Conservation (phyloP, 192 early-diverging fungal genomes). For the Physocladia obscura region DNA sequence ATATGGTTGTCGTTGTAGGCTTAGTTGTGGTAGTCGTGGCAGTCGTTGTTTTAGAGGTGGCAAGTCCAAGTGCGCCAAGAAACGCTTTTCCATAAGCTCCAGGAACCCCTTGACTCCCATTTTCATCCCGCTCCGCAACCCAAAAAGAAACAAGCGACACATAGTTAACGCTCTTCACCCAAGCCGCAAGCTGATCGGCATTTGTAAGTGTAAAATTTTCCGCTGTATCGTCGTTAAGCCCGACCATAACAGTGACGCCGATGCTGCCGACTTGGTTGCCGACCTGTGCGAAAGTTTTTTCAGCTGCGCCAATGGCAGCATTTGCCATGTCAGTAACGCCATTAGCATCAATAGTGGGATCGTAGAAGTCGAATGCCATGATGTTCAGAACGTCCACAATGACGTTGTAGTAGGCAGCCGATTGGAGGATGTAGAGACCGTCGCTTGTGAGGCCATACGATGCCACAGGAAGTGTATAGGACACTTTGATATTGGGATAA, state of each 20-base stretch:
- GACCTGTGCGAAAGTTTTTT: background rate
- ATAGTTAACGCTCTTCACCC: slow-evolving; percentile 18
- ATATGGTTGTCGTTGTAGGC: background rate
- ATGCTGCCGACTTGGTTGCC: slow-evolving; percentile 11
- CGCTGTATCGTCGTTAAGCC: slow-evolving; percentile 38
- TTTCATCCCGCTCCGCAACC: background rate
- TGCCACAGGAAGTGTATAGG: slow-evolving; percentile 41
- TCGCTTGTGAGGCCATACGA: slow-evolving; percentile 27
- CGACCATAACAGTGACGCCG: slow-evolving; percentile 50
- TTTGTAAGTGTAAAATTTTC: slow-evolving; percentile 42
- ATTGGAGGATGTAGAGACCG: slow-evolving; percentile 28
- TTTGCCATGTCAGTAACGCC: slow-evolving; percentile 39
- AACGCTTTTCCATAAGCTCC: slow-evolving; percentile 11
- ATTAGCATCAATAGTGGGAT: slow-evolving; percentile 38
- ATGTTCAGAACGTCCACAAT: slow-evolving; percentile 47
- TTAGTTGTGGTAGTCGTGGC: background rate
- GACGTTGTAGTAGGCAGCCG: slow-evolving; percentile 22
- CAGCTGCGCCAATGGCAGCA: slow-evolving; percentile 38
- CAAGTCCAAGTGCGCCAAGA: background rate
- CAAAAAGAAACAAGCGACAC: slow-evolving; percentile 19
- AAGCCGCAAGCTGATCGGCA: slow-evolving; percentile 30
- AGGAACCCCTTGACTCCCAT: background rate
- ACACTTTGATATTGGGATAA: slow-evolving; percentile 27
- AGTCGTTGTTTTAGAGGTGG: background rate
- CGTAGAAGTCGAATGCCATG: slow-evolving; percentile 45